Conservation (phyloP, 2,329 filamentous ascomycete species). For the Graphium sp. region DNA sequence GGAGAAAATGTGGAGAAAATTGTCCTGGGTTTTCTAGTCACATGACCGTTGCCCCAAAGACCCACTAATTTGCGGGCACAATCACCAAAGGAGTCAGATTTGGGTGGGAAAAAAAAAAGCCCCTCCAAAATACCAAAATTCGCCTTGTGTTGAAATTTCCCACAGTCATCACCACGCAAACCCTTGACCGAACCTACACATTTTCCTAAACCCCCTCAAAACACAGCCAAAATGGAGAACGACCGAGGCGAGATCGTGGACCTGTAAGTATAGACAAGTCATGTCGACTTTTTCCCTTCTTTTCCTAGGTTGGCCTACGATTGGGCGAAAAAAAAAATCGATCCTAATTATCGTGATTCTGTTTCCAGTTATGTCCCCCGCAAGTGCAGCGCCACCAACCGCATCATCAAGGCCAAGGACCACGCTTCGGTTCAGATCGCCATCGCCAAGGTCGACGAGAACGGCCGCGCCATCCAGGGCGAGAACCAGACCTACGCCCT, state of each 20-base stretch:
- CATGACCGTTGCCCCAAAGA: too few relatives aligned
- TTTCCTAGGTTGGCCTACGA: too few relatives aligned
- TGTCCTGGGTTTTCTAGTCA: too few relatives aligned
- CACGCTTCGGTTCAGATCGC: constrained; percentile 97
- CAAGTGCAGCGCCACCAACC: constrained; percentile 98
- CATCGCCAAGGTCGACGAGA: constrained; percentile 97
- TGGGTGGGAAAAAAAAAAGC: too few relatives aligned
- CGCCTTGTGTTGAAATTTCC: too few relatives aligned
- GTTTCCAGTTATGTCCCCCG: constrained; percentile 75
- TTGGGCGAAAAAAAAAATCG: too few relatives aligned
- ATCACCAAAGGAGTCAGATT: too few relatives aligned
- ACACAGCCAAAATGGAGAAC: constrained; percentile 83
- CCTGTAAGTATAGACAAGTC: too few relatives aligned
- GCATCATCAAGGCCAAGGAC: constrained; percentile 99
- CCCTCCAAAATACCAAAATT: too few relatives aligned
- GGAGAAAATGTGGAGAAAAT: too few relatives aligned
- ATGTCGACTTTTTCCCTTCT: too few relatives aligned
- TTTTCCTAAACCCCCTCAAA: constrained; percentile 9
- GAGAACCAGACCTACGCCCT: constrained; percentile 97
- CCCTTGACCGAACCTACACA: constrained; percentile 1
- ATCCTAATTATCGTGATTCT: constrained; percentile 1
- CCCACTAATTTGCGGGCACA: too few relatives aligned
- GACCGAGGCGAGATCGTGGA: constrained; percentile 99
- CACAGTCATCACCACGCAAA: constrained; percentile 1
- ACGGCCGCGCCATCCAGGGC: constrained; percentile 80